phyloP scores from a whole-genome alignment of 2,329 filamentous ascomycete species.

The Chaetomiaceae sp. region DNA sequence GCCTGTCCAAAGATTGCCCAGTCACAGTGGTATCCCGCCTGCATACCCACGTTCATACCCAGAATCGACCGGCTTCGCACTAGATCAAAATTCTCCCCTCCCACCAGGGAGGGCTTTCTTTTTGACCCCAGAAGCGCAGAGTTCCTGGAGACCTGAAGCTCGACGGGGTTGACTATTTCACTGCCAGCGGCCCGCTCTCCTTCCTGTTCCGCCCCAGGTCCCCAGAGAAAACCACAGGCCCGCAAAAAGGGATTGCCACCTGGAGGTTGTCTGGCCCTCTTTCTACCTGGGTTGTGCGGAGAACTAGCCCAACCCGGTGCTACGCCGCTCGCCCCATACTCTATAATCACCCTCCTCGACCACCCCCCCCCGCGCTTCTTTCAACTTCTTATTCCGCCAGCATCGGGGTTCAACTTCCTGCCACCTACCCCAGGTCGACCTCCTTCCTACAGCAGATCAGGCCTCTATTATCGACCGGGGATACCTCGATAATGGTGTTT shows the following conservation, averaged over 20 bases:
- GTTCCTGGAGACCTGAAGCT: constrained; percentile 15
- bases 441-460: constrained; percentile 10
- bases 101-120: constrained; percentile 12
- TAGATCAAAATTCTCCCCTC: constrained; percentile 19
- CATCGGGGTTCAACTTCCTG: constrained; percentile 3
- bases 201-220: constrained; percentile 9
- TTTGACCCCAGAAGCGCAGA: constrained; percentile 18
- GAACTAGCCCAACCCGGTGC: constrained; percentile 17
- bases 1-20: constrained; percentile 19
- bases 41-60: constrained; percentile 22
- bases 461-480: constrained; percentile 19
- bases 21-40: constrained; percentile 24
- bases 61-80: constrained; percentile 16
- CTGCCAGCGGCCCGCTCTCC: constrained; percentile 8
- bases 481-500: constrained; percentile 12
- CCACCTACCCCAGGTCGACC: constrained; percentile 9
- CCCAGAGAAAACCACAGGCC: not conserved
- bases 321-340: constrained; percentile 1
- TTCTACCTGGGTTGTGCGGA: constrained; percentile 16
- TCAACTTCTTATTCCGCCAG: not conserved
- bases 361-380: constrained; percentile 5
- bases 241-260: constrained; percentile 20
- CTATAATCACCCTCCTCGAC: constrained; percentile 5
- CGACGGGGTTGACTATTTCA: constrained; percentile 7
- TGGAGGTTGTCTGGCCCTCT: constrained; percentile 15